These are phyloP conservation scores for Wickerhamiella spandovensis DNA, from an alignment of 805 yeast species.

Conservation along the genomic window DNA sequence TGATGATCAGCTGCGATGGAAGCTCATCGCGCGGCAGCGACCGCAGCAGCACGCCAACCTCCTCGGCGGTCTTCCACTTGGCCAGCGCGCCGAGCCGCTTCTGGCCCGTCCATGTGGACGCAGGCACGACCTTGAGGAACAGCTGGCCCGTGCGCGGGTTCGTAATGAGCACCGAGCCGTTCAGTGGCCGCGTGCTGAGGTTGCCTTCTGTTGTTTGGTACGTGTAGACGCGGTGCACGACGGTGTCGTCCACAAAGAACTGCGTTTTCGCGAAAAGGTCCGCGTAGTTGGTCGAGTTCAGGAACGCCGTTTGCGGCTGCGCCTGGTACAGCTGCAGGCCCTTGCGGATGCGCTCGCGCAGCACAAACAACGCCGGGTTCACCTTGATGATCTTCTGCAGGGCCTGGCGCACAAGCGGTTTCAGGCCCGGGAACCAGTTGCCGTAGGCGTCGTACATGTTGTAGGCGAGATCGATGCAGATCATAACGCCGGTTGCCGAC, in stretches of 20 bases:
- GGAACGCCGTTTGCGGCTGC: constrained; percentile 82
- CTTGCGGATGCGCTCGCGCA: constrained; percentile 86
- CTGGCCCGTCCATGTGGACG: constrained; percentile 95
- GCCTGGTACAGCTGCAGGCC: constrained; percentile 89
- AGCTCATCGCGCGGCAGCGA: constrained; percentile 88
- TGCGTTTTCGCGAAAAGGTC: constrained; percentile 81
- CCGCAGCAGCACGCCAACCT: constrained; percentile 79
- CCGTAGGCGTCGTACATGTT: constrained; percentile 96
- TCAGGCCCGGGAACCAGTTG: constrained; percentile 93
- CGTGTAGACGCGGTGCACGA: constrained; percentile 84
- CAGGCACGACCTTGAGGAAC: constrained; percentile 78
- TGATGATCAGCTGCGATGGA: constrained; percentile 82
- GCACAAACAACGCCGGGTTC: constrained; percentile 81
- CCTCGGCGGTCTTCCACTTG: constrained; percentile 98
- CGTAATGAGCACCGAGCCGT: constrained; percentile 82
- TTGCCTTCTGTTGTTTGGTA: constrained; percentile 91
- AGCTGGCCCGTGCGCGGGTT: constrained; percentile 87
- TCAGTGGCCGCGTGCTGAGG: constrained; percentile 78
- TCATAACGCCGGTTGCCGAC: constrained; percentile 80
- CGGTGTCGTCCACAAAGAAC: constrained; percentile 82
- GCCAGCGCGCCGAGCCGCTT: constrained; percentile 85
- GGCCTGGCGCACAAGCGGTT: constrained; percentile 78
- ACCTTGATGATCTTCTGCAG: constrained; percentile 90
- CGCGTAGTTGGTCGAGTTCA: constrained; percentile 79
- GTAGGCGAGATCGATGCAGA: constrained; percentile 87